These are phyloP conservation scores for Entomophthora muscae DNA, from an alignment of 371 early-diverging fungal genomes.

Conservation along the genomic window DNA sequence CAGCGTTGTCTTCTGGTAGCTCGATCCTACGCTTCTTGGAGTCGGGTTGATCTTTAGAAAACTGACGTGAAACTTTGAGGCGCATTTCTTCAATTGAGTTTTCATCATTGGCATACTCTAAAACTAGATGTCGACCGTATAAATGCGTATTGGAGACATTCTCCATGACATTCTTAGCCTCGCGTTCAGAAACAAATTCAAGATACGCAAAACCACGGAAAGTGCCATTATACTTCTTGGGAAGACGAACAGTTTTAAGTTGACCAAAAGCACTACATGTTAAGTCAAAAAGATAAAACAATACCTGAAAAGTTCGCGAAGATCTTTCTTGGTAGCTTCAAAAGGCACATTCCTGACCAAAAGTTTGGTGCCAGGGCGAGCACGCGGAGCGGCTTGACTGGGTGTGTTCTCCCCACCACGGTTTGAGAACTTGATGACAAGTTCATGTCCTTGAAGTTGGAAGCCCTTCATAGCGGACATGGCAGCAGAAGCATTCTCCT, in stretches of 20 bases:
- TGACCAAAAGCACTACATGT: slow-evolving; percentile 64
- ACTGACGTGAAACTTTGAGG: slow-evolving; percentile 46
- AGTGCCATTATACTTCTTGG: slow-evolving; percentile 83
- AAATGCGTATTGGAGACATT: slow-evolving; percentile 87
- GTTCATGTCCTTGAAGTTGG: slow-evolving; percentile 64
- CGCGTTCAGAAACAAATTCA: slow-evolving; percentile 85
- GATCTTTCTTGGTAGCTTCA: slow-evolving; percentile 91
- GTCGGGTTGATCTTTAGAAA: slow-evolving; percentile 10
- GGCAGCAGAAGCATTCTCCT: slow-evolving; percentile 61
- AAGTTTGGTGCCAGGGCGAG: slow-evolving; percentile 53
- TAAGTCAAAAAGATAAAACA: slow-evolving; percentile 4
- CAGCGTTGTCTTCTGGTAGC: background rate
- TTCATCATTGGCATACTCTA: slow-evolving; percentile 90
- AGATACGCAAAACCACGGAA: slow-evolving; percentile 98
- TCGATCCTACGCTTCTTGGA: background rate
- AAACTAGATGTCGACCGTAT: slow-evolving; percentile 94
- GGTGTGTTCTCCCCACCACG: slow-evolving; percentile 21
- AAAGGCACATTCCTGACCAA: slow-evolving; percentile 97
- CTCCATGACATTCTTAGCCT: slow-evolving; percentile 80
- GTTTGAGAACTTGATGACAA: slow-evolving; percentile 74
- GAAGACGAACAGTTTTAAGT: slow-evolving; percentile 87
- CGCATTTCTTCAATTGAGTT: slow-evolving; percentile 35
- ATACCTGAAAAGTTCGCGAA: slow-evolving; percentile 73
- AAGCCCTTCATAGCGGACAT: slow-evolving; percentile 67
- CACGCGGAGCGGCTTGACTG: slow-evolving; percentile 18